phyloP scores from a whole-genome alignment of 2,329 filamentous ascomycete genomes.

The Sclerotinia spermophila region DNA sequence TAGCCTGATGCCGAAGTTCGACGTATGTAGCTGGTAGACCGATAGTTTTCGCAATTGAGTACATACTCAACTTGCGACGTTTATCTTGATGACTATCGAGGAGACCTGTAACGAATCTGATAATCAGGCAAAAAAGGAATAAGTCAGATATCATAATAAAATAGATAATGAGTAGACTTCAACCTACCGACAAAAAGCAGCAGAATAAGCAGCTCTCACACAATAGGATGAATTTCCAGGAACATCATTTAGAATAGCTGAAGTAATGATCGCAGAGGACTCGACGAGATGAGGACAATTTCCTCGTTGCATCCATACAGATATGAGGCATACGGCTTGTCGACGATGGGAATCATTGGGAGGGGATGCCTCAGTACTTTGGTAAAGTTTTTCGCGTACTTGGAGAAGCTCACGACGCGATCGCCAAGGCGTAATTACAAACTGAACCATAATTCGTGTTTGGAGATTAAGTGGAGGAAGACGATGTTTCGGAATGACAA shows the following conservation, averaged over 20 bases:
- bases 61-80: slow-evolving; percentile 67
- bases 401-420: slow-evolving; percentile 60
- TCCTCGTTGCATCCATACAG: slow-evolving; percentile 68
- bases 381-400: slow-evolving; percentile 64
- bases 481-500: not conserved
- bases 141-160: not conserved
- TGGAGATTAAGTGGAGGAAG: not conserved
- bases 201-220: slow-evolving; percentile 65
- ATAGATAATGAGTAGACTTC: slow-evolving; percentile 1
- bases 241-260: slow-evolving; percentile 63
- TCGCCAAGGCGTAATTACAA: slow-evolving; percentile 72
- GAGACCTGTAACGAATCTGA: slow-evolving; percentile 74
- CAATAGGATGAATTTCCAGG: slow-evolving; percentile 46
- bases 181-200: slow-evolving; percentile 68
- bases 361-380: slow-evolving; percentile 37
- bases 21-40: slow-evolving; percentile 76
- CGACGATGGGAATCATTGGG: slow-evolving; percentile 52
- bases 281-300: slow-evolving; percentile 77
- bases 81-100: slow-evolving; percentile 70
- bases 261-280: slow-evolving; percentile 69
- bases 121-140: not conserved
- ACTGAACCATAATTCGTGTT: slow-evolving; percentile 56
- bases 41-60: slow-evolving; percentile 64
- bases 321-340: slow-evolving; percentile 55
- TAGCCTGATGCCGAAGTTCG: slow-evolving; percentile 83